Percentiles rank a stretch among this genome's conserved stretches.
phyloP scores from a whole-genome alignment of 345 rosid genomes.

The Clausena lansium region DNA sequence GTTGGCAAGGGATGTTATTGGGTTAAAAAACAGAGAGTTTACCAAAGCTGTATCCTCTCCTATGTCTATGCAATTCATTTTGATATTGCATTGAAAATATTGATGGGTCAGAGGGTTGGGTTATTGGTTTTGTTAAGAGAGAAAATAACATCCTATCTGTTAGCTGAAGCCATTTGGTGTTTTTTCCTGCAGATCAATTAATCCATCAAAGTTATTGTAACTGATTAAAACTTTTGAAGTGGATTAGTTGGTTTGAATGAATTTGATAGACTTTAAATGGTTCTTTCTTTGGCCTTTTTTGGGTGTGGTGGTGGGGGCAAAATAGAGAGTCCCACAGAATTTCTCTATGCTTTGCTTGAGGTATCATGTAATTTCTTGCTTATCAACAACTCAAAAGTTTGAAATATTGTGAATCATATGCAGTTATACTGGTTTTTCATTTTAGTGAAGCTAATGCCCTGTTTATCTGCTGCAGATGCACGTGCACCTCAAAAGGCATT shows the following conservation, averaged over 20 bases:
- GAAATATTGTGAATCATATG: neutral
- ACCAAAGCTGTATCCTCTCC: neutral
- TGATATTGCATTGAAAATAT: neutral
- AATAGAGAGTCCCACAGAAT: neutral
- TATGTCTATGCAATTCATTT: neutral
- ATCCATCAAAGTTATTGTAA: neutral
- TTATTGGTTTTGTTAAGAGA: neutral
- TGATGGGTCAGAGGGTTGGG: neutral
- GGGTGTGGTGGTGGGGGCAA: neutral
- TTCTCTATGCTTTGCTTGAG: neutral
- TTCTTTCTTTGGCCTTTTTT: neutral
- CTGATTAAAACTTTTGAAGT: too few relatives aligned
- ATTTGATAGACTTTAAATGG: neutral
- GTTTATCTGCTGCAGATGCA: conserved; percentile 58
- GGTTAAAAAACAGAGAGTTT: neutral
- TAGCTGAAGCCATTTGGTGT: neutral
- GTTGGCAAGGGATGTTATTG: neutral
- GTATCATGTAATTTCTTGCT: neutral
- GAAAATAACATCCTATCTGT: neutral
- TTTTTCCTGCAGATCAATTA: neutral
- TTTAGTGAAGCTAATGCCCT: conserved; percentile 10
- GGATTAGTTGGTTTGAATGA: too few relatives aligned
- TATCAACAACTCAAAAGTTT: neutral
- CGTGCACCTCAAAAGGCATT: conserved; percentile 68
- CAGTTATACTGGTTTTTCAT: neutral